Base-by-base conservation (phyloP, 2,329 filamentous ascomycete species). In the Harringtonia aguacate region DNA sequence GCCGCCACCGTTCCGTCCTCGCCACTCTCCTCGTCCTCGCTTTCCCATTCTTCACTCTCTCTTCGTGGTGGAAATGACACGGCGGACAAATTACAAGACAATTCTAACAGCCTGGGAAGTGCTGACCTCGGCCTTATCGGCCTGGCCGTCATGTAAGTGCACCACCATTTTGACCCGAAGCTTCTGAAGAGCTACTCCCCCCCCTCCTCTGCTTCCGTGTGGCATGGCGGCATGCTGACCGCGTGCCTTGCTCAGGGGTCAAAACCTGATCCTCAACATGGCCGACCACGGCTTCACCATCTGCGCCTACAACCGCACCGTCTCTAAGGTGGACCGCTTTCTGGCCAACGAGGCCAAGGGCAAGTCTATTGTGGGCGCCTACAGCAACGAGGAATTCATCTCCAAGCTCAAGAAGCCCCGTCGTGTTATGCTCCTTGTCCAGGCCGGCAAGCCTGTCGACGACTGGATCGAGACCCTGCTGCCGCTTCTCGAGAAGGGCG, bases 401-500 rank as follows among this genome's bases (percentile, higher is more conserved):
- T 70, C 79, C 69, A 95, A 95, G 80, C 85, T 98, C 66, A 97
- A 97, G 86, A 86, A 78, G 61, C 92, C 92, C 61, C 87, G 92
- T 60, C 85, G 89, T 60, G 80, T 98, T 69, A 98, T 98, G 92
- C 80, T 98, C 61, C 84, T 98, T 56, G 92, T 98, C 71, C 94
- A 95, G 84, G 92, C 92, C 58, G 92, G 92, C 62, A 86, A 92
- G 76, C 84, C 92, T 52, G 92, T 98, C 56, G 92, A 98, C 66
- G 86, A 95, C 75, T 97, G 95, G 83, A 97, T 98, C 61, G 88
- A 95, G 78, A 81, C 82, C 57, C 83, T 98, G 54, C 76, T 97
- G 50, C 87, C 84, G 54, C 79, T 85, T 62, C 73, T 90, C 53
- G 82, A 88, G 65, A 64, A 77, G 60, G 89, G 87, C 55, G 92